Base-by-base conservation (phyloP, 768 basidiomycete genomes). In the Amanita fuliginea region DNA sequence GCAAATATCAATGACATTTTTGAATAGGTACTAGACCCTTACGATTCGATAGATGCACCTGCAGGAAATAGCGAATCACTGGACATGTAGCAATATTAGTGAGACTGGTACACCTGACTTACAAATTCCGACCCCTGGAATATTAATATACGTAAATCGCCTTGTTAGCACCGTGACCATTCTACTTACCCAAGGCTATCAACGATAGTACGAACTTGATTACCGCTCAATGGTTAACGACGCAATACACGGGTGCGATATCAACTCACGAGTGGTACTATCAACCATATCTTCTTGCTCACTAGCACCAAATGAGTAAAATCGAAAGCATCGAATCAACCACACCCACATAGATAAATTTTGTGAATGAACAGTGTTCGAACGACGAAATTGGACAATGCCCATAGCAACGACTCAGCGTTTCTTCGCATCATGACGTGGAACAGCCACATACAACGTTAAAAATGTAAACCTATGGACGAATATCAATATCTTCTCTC, bases 361-460 rank as follows among this genome's bases (percentile, higher is more conserved):
- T 77, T 68, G 46, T 60, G 62, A 16, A 74, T 69, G 54, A 78
- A 81, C 64, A 78, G 66, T 24, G 70, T 59, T 37, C 75, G 72
- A 34, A 80, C 70, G 35, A 75, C 61, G 53, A 74, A 76, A 54
- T 78, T 69, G 10, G 71, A 70, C 33, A 75, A 45, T 0, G 70
- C 66, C 78, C 79, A 48, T 19, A 19, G 9, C 50, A 30, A 32
- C 11, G 13, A 42, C 13, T 40, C 6, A 46, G 22, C 39, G 26
- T 18, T 10, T 16, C 24, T 13, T 43, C 8, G 21, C 16, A 37
- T 36, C 4, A 35, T n/a, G 49, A 4, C 11, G 42, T 11, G 9
- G n/a, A 36, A 30, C 49, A 13, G 22, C 26, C 44, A 55, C 74
- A 63, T 51, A 78, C 78, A 8, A 78, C 81, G 4, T 72, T 64